phyloP scores from a whole-genome alignment of 1,284 basidiomycete genomes.

The Fomitopsis palustris region DNA sequence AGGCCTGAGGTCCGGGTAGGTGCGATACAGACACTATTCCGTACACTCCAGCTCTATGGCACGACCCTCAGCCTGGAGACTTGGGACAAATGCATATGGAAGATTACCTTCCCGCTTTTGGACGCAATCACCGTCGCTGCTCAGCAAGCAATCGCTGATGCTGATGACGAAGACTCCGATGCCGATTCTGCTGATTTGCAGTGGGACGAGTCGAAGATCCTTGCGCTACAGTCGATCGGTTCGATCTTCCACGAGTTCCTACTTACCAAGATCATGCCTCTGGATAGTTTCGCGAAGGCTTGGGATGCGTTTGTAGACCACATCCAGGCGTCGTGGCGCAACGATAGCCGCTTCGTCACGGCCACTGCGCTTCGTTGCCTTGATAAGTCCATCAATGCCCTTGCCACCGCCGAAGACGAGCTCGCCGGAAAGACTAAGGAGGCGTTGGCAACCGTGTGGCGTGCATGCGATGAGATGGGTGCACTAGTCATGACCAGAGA shows the following conservation, averaged over 20 bases:
- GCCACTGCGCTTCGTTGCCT: conserved; percentile 80
- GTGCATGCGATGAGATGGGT: conserved; percentile 68
- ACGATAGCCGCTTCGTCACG: conserved; percentile 68
- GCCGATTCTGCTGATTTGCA: conserved; percentile 28
- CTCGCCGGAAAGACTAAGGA: conserved; percentile 42
- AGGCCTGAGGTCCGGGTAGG: conserved; percentile 89
- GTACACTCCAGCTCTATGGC: conserved; percentile 92
- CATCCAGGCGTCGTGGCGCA: conserved; percentile 64
- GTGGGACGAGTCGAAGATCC: conserved; percentile 87
- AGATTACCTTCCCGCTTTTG: conserved; percentile 86
- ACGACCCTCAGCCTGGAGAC: conserved; percentile 72
- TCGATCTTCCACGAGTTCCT: conserved; percentile 83
- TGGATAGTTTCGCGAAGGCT: conserved; percentile 64
- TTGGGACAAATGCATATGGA: conserved; percentile 89
- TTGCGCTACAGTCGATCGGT: conserved; percentile 84
- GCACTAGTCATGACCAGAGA: conserved; percentile 27
- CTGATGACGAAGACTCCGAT: conserved; percentile 1
- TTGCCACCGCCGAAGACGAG: conserved; percentile 37
- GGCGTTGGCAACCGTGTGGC: conserved; percentile 65
- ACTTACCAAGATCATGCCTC: conserved; percentile 65
- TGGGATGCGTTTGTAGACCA: conserved; percentile 74
- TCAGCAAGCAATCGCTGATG: conserved; percentile 29
- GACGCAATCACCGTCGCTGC: conserved; percentile 66
- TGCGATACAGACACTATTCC: conserved; percentile 93
- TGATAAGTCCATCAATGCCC: conserved; percentile 70